phyloP scores from a whole-genome alignment of 164 flowering plant genomes.

The Sextonia rubra region DNA sequence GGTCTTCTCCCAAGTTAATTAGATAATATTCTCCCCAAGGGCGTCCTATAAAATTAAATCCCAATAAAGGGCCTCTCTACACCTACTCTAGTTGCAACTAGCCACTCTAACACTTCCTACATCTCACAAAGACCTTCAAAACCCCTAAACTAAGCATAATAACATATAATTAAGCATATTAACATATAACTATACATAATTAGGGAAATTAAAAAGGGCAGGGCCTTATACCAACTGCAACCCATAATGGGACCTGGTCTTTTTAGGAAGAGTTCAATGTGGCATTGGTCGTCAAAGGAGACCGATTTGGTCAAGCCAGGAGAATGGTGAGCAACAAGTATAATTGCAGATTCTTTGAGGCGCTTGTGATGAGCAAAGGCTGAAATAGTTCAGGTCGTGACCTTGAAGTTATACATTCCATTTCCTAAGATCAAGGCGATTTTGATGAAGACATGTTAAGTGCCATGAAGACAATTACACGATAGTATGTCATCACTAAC shows the following conservation, averaged over 20 bases:
- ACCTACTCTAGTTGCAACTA: too few species aligned
- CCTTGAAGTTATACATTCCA: constrained; percentile 34
- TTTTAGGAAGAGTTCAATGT: constrained; percentile 25
- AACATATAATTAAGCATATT: too few species aligned
- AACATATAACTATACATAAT: too few species aligned
- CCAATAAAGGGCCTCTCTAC: too few species aligned
- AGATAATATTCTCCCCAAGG: too few species aligned
- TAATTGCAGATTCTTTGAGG: background rate
- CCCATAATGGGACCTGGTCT: too few species aligned
- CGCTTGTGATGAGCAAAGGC: constrained; percentile 14
- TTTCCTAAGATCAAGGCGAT: constrained; percentile 34
- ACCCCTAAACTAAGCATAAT: too few species aligned
- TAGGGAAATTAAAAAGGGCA: too few species aligned
- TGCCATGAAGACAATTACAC: background rate
- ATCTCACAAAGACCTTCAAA: too few species aligned
- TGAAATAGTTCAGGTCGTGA: constrained; percentile 15
- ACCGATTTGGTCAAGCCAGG: background rate
- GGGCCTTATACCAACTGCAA: constrained; percentile 36
- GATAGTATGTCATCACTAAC: background rate
- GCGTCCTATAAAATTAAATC: too few species aligned
- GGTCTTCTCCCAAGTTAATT: too few species aligned
- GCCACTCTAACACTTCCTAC: too few species aligned
- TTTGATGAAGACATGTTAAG: constrained; percentile 30
- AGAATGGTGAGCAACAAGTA: background rate
- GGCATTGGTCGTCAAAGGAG: constrained; percentile 31